phyloP scores from a whole-genome alignment of 441 rosid genomes.

The Euphorbia celastroides region DNA sequence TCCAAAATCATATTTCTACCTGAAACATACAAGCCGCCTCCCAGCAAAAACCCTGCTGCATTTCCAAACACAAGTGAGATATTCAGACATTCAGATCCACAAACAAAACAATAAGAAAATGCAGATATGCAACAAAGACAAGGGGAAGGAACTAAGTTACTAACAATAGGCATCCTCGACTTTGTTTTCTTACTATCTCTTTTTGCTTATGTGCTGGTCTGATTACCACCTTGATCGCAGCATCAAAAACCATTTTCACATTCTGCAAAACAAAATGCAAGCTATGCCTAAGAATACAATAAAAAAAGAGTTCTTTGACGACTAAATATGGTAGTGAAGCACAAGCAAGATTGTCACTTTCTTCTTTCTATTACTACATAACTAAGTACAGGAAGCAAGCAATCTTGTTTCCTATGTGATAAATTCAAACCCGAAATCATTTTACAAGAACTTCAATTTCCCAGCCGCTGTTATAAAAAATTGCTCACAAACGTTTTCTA shows the following conservation, averaged over 20 bases:
- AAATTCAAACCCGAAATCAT: background rate
- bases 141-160: slow-evolving; percentile 27
- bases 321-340: background rate
- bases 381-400: too few species aligned
- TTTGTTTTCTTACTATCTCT: slow-evolving; percentile 64
- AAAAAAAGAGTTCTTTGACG: background rate
- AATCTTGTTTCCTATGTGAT: slow-evolving; percentile 8
- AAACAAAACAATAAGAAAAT: background rate
- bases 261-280: slow-evolving; percentile 44
- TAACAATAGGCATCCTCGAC: slow-evolving; percentile 71
- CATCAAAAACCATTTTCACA: slow-evolving; percentile 94
- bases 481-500: too few species aligned
- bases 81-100: background rate
- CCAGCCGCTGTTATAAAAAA: too few species aligned
- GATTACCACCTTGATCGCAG: slow-evolving; percentile 86
- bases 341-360: too few species aligned
- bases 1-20: slow-evolving; percentile 16
- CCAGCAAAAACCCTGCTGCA: slow-evolving; percentile 75
- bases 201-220: slow-evolving; percentile 73
- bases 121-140: slow-evolving; percentile 4
- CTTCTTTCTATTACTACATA: too few species aligned
- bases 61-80: background rate
- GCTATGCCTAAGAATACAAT: slow-evolving; percentile 5
- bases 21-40: slow-evolving; percentile 45
- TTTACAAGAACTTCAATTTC: background rate